phyloP scores from a whole-genome alignment of 495 filamentous ascomycete genomes.

The Talaromyces thailandensis region DNA sequence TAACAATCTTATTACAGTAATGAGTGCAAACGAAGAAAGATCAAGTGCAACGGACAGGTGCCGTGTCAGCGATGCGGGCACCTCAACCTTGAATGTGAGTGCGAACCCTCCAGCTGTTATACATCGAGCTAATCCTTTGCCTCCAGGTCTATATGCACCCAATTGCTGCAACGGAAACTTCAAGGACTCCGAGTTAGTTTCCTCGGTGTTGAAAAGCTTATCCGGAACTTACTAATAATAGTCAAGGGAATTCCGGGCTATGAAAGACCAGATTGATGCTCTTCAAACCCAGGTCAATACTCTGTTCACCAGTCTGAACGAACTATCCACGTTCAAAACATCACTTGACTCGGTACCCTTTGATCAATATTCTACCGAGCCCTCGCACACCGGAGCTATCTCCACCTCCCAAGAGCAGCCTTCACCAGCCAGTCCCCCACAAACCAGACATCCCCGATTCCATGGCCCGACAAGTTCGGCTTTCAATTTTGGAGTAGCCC shows the following conservation, averaged over 20 bases:
- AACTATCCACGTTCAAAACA: constrained; percentile 41
- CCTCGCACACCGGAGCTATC: constrained; percentile 23
- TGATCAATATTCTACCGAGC: constrained; percentile 30
- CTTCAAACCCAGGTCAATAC: constrained; percentile 81
- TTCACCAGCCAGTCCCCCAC: constrained; percentile 4
- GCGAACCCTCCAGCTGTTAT: background rate
- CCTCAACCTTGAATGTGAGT: constrained; percentile 67
- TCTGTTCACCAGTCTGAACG: constrained; percentile 60
- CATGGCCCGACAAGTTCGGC: constrained; percentile 79
- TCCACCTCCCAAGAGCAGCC: constrained; percentile 20
- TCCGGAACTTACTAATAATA: background rate
- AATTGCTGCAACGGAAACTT: constrained; percentile 79
- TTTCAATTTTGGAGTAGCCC: constrained; percentile 81
- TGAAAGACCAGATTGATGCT: constrained; percentile 61
- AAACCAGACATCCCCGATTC: constrained; percentile 53
- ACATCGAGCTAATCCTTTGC: background rate
- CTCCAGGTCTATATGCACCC: constrained; percentile 63
- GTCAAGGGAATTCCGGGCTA: constrained; percentile 62
- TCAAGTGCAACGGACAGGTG: constrained; percentile 87
- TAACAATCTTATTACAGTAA: constrained; percentile 38
- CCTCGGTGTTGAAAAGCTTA: background rate
- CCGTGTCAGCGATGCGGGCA: constrained; percentile 88
- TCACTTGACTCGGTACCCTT: constrained; percentile 28
- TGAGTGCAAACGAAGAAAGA: constrained; percentile 90
- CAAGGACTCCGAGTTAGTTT: constrained; percentile 69